Conservation (phyloP, 306 rosid species). For the Carpinus viminea region DNA sequence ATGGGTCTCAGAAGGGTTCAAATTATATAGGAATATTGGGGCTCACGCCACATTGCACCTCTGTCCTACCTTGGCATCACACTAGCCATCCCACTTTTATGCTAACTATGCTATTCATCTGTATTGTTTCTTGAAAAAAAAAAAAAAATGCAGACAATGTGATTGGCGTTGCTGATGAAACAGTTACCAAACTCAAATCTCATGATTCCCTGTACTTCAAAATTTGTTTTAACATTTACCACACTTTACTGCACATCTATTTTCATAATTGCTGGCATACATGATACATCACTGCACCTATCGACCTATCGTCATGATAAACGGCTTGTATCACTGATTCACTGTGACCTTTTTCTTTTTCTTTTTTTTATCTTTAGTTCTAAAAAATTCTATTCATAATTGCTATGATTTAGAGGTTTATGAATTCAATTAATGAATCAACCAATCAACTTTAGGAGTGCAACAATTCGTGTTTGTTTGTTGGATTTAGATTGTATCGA, state of each 20-base stretch:
- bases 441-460: too few relatives aligned
- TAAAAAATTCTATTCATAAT: background rate
- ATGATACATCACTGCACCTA: too few relatives aligned
- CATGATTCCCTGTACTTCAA: constrained; percentile 35
- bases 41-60: constrained; percentile 30
- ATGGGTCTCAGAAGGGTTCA: constrained; percentile 1
- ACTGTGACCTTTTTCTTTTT: too few relatives aligned
- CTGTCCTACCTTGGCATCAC: constrained; percentile 55
- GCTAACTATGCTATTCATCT: constrained; percentile 10
- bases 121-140: background rate
- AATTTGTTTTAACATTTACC: constrained; percentile 11
- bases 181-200: constrained; percentile 41
- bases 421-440: background rate
- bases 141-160: constrained; percentile 5
- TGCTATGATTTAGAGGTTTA: background rate
- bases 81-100: constrained; percentile 30
- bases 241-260: background rate
- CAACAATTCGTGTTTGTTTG: too few relatives aligned
- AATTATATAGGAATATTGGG: constrained; percentile 33
- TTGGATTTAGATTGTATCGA: too few relatives aligned
- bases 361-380: too few relatives aligned
- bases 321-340: too few relatives aligned
- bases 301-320: too few relatives aligned
- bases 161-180: constrained; percentile 23
- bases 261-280: background rate